These are phyloP conservation scores for Aspergillus tanneri DNA, from an alignment of 2,329 filamentous ascomycete genomes.

Conservation along the genomic window DNA sequence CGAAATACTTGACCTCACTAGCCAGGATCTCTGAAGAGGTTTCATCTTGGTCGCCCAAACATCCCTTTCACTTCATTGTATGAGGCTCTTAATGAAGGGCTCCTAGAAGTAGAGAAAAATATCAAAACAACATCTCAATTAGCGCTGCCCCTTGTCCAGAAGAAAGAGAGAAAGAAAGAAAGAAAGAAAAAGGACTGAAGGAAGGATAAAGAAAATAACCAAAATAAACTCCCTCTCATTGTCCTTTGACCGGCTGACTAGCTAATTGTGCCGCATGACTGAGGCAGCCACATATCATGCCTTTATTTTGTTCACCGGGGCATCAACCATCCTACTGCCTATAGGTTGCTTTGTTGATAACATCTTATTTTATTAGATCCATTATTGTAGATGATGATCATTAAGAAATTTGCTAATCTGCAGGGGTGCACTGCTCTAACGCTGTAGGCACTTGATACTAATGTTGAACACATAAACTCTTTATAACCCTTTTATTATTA, in stretches of 20 bases:
- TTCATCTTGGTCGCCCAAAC: neutral
- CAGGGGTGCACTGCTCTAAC: too few species aligned
- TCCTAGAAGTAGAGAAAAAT: too few species aligned
- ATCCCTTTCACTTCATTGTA: neutral
- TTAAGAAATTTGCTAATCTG: too few species aligned
- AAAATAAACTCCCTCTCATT: neutral
- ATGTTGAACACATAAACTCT: too few species aligned
- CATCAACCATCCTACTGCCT: too few species aligned
- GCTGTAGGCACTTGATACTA: too few species aligned
- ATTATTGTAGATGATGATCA: too few species aligned
- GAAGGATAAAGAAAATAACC: neutral
- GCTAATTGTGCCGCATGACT: neutral
- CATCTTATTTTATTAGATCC: too few species aligned
- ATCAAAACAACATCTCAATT: too few species aligned
- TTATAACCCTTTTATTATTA: too few species aligned
- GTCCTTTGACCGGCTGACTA: slow-evolving; percentile 2
- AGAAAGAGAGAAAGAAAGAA: neutral
- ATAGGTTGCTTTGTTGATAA: too few species aligned
- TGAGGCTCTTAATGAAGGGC: too few species aligned
- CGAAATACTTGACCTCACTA: neutral
- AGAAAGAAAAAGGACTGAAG: neutral
- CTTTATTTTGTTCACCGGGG: neutral
- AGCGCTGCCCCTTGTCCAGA: neutral
- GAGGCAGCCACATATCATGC: neutral
- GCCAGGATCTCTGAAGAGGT: neutral